Evolutionary conservation across 192 early-diverging fungal species (phyloP).

Genomic region (Backusella australiensis): DNA sequence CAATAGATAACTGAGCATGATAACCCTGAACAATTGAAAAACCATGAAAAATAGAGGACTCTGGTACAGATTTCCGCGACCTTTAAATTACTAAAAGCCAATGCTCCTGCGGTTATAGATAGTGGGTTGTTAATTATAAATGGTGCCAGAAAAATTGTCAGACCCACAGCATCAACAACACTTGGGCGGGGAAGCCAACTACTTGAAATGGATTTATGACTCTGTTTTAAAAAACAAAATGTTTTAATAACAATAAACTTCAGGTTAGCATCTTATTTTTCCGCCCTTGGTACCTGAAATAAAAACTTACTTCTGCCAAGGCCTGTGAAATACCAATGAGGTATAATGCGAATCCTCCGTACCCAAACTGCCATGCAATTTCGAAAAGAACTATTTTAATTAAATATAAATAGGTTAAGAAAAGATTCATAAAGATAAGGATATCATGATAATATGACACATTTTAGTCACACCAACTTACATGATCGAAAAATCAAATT

Average conservation of each 20-base stretch:
- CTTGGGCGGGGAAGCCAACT: conserved; percentile 27
- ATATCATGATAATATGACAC: not conserved
- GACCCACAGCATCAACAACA: conserved; percentile 24
- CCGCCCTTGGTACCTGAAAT: not conserved
- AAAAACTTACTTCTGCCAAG: conserved; percentile 25
- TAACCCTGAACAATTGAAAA: conserved; percentile 12
- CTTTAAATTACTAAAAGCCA: conserved; percentile 1
- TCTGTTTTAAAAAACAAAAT: conserved; percentile 8
- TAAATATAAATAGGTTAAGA: not conserved
- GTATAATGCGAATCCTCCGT: conserved; percentile 21
- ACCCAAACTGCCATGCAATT: conserved; percentile 31
- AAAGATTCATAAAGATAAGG: not conserved
- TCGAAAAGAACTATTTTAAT: conserved; percentile 24
- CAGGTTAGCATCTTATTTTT: not conserved
- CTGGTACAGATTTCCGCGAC: conserved; percentile 12
- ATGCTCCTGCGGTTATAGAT: conserved; percentile 17
- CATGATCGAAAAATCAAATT: conserved; percentile 25
- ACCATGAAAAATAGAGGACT: conserved; percentile 29
- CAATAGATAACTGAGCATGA: conserved; percentile 13
- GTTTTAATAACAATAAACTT: not conserved
- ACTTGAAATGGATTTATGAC: conserved; percentile 17
- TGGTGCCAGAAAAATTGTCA: conserved; percentile 13
- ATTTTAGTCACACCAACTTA: not conserved
- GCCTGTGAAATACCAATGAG: conserved; percentile 30
- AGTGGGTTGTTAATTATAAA: conserved; percentile 19